Base-by-base conservation (phyloP, 305 asterid genomes). In the Fraxinus angustifolia region DNA sequence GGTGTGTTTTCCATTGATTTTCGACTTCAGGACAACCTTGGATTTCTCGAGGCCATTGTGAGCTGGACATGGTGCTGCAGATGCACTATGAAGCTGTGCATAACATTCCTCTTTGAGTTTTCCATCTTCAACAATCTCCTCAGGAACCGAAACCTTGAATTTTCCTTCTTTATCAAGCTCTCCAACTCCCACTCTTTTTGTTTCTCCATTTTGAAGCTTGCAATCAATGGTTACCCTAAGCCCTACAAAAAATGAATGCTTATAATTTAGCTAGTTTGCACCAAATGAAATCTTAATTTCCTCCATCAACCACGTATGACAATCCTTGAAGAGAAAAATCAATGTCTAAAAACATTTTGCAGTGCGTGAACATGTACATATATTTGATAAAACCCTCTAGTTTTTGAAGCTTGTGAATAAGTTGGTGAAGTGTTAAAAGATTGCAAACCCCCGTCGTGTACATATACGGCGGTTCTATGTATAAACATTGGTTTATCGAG, bases 81-180 rank as follows among this genome's bases (percentile, higher is more conserved):
- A 86, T 1, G 94, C 92, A 82, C 90, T 90, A 62, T 92, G 97
- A 79, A 95, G 94, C 76, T 92, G 98, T 4, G 94, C 95, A 48
- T 88, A 92, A 86, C 99, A 95, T 36, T 92, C 97, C 21, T 90
- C 87, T 23, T 88, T 88, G 30, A 87, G 89, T 14, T 86, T 83
- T 7, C 85, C 92, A 76, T 85, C 81, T 38, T 79, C 70, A 53
- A 84, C 86, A 2, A 86, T 48, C 16, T 90, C 93, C 50, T 86
- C 17, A 0, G 94, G 88, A 17, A 95, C 78, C 3, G 90, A 82
- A 3, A 91, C 90, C 78, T 84, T 83, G 88, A 92, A 95, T 35
- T 91, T 89, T 8, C 99, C 99, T 40, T 88, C 80, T 12, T 82
- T 42, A 71, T 92, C 91, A 0, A 92, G 87, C 78, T 86, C 84